Evolutionary conservation across 345 rosid genomes (phyloP), one percentile per base, ranked within the genome.

Genomic region (Gossypioides kirkii): DNA sequence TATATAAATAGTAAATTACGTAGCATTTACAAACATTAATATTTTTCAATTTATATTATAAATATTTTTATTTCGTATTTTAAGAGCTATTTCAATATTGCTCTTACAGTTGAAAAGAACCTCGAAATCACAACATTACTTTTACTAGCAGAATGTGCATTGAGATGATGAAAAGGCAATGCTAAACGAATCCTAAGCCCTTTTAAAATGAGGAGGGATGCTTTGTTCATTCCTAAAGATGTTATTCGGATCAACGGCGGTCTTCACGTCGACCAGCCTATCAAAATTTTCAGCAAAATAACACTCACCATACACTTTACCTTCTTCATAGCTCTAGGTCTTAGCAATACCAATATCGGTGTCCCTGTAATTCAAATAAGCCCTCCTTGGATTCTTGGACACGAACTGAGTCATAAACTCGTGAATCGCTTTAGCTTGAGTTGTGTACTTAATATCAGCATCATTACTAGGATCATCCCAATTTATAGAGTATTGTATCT

Each of bases 341-440:
- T 80, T 81, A 1, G 62, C 70, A 0, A 17, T 66, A 32, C 97
- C 95, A 1, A 90, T 72, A 45, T 91, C 91, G 59, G 88, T 77
- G 79, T 91, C 96, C 49, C 93, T 88, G 36, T 88, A 90, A 61
- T 80, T 85, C 17, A 90, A 56, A 54, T 77, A 91, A 16, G 95
- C 86, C 10, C 73, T 80, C 41, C 97, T 86, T 1, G 93, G 95
- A 3, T 82, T 80, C 74, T 87, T 88, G 4, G 95, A 84, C 71
- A 87, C 97, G 71, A 76, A 84, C 0, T 84, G 79, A 0, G 91
- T 86, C 93, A 82, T 93, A 77, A 53, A 90, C 45, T 81, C 66
- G 68, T 87, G 52, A 14, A 90, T 82, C 42, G 58, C 71, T 16
- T 77, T 80, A 2, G 70, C 70, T 41, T 77, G 75, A 13, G 50